Base-by-base conservation (phyloP, 2,329 filamentous ascomycete genomes). In the Incumbomyces delicatus region DNA sequence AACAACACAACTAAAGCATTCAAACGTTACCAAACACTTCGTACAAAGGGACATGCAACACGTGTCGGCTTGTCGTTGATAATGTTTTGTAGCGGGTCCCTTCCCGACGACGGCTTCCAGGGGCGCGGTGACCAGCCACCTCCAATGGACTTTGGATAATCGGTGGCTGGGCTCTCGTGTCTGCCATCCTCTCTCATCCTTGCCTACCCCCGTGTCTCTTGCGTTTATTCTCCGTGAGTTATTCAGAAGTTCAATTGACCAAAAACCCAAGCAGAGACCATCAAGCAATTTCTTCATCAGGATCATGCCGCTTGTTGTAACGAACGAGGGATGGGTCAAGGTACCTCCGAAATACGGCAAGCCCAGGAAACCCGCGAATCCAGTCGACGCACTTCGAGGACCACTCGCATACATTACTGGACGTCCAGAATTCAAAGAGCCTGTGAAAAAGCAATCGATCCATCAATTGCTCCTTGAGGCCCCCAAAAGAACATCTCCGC, bases 341-440 rank as follows among this genome's bases (percentile, higher is more conserved):
- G 18, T 45, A 14, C 42, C 42, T 6, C 33, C 33, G 20, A 35
- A 35, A 6, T 10, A 10, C 4, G 12, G 42, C 6, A 45, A 38
- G 29, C 32, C 41, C 34, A 22, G 27, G 37, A 45, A 45, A 27
- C 42, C 42, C 2, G 33, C 27, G 10, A 18, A 45, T 20, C 42
- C 42, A 14, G 42, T 45, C 33, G 18, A 32, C 42, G 29, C 29
- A 2, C n/a, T 45, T 22, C 33, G 42, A 38, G 42, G 42, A 38
- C 42, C 42, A 30, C 22, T 45, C 7, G 42, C 42, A 17, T 70
- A 69, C 44, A 64, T 82, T 37, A 87, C 87, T 56, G 85, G 90
- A 58, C 75, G 82, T 65, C 51, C 76, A 71, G 32, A 76, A 71
- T 66, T 74, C 2, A 67, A 73, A 33, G 77, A 80, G 48, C 78